These are phyloP conservation scores for Friedmanniomyces simplex DNA, from an alignment of 495 filamentous ascomycete genomes.

Conservation along the genomic window DNA sequence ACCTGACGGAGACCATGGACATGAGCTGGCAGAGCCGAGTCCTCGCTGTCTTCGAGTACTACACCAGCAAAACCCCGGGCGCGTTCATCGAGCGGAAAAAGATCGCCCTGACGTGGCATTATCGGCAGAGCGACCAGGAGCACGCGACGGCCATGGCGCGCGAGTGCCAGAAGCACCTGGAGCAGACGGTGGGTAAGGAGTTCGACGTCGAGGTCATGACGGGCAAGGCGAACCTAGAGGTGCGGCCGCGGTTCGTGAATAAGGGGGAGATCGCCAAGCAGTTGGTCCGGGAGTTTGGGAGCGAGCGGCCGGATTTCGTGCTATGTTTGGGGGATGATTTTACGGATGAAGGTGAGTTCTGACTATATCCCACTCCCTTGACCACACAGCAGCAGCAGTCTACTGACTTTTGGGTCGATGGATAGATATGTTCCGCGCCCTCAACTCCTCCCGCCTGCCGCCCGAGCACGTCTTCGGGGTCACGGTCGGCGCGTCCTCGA, in stretches of 20 bases:
- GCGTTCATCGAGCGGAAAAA: conserved; percentile 89
- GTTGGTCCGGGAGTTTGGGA: conserved; percentile 57
- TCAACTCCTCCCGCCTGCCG: conserved; percentile 39
- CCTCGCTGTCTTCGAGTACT: conserved; percentile 68
- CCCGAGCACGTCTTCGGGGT: conserved; percentile 67
- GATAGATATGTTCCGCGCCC: conserved; percentile 38
- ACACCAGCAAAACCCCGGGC: conserved; percentile 73
- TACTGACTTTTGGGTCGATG: conserved; percentile 10
- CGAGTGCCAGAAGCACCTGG: conserved; percentile 66
- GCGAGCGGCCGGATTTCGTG: conserved; percentile 56
- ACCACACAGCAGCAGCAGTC: background rate
- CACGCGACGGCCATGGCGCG: conserved; percentile 60
- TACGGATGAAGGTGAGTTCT: conserved; percentile 82
- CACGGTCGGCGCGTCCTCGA: conserved; percentile 76
- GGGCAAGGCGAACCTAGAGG: conserved; percentile 91
- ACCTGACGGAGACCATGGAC: conserved; percentile 67
- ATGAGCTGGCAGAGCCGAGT: conserved; percentile 86
- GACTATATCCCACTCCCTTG: too few relatives aligned
- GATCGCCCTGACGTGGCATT: conserved; percentile 93
- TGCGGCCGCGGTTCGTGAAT: conserved; percentile 92
- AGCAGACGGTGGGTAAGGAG: conserved; percentile 57
- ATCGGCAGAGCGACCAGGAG: conserved; percentile 77
- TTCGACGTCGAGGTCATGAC: conserved; percentile 91
- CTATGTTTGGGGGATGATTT: conserved; percentile 90
- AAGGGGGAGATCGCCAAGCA: conserved; percentile 86